phyloP scores from a whole-genome alignment of 352 stramenopile species.

The Phytophthora fragariaefolia region DNA sequence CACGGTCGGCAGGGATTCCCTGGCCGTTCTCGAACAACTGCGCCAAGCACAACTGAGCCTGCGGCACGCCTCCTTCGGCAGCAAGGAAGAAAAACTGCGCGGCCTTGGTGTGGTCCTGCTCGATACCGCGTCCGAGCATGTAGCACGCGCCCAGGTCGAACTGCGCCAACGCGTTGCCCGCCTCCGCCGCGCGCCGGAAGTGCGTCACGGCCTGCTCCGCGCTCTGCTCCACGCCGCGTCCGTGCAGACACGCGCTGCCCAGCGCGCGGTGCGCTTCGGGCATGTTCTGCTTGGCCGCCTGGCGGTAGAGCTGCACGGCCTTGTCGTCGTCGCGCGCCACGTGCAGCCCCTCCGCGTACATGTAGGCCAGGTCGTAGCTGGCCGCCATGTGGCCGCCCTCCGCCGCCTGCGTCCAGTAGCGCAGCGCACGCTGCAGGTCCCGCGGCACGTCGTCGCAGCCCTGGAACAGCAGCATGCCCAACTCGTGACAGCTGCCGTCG shows the following conservation, averaged over 20 bases:
- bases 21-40: constrained; percentile 77
- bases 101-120: constrained; percentile 56
- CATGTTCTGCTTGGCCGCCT: constrained; percentile 69
- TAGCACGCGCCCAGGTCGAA: constrained; percentile 87
- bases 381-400: constrained; percentile 71
- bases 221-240: constrained; percentile 39
- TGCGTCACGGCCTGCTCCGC: constrained; percentile 49
- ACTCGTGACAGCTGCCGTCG: constrained; percentile 71
- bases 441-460: constrained; percentile 41
- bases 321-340: constrained; percentile 64
- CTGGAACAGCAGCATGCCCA: constrained; percentile 78
- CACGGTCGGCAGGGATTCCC: constrained; percentile 49
- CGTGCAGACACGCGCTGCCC: constrained; percentile 62
- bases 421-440: constrained; percentile 49
- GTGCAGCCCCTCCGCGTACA: constrained; percentile 79
- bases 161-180: constrained; percentile 63
- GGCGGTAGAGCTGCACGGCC: constrained; percentile 62
- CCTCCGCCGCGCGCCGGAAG: constrained; percentile 69
- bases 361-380: constrained; percentile 74
- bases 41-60: constrained; percentile 79
- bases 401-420: constrained; percentile 73
- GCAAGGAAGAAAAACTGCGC: constrained; percentile 82
- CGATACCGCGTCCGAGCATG: constrained; percentile 73
- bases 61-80: constrained; percentile 57
- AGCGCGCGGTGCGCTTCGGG: constrained; percentile 71